Evolutionary conservation across 1,139 yeast species (phyloP).

Genomic region (Blastobotrys proliferans): DNA sequence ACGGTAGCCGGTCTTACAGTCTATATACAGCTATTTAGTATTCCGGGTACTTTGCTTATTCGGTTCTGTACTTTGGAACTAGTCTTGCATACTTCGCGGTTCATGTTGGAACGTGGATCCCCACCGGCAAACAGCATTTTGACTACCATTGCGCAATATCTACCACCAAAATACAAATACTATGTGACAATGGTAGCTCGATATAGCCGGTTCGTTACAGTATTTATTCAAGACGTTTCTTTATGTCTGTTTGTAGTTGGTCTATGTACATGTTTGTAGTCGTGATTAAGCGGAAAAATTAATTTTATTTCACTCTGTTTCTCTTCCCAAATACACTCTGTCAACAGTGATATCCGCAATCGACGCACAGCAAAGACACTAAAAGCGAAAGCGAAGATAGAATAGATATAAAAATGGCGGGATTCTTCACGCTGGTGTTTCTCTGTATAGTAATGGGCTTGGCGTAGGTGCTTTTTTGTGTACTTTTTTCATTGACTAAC

Average conservation of each 20-base stretch:
- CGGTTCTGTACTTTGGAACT: constrained; percentile 33
- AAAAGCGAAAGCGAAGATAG: background rate
- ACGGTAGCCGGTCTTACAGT: constrained; percentile 20
- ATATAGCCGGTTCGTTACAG: constrained; percentile 24
- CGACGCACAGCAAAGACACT: too few species aligned
- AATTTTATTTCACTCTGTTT: background rate
- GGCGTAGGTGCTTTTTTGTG: constrained; percentile 20
- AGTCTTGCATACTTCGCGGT: constrained; percentile 31
- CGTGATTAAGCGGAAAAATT: background rate
- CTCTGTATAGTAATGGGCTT: constrained; percentile 30
- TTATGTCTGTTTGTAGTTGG: constrained; percentile 32
- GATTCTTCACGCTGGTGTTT: constrained; percentile 25
- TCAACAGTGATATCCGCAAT: too few species aligned
- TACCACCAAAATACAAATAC: constrained; percentile 30
- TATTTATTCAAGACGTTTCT: constrained; percentile 31
- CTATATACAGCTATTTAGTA: constrained; percentile 11
- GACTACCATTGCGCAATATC: constrained; percentile 27
- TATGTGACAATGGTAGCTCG: constrained; percentile 29
- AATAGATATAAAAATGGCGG: constrained; percentile 18
- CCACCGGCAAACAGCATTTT: constrained; percentile 28
- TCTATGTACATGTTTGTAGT: constrained; percentile 11
- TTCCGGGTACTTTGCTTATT: constrained; percentile 21
- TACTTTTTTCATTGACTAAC: background rate
- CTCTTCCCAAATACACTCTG: background rate
- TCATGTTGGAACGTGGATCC: constrained; percentile 31